Evolutionary conservation across 768 basidiomycete genomes (phyloP).

Genomic region (Macrolepiota dolichaula): DNA sequence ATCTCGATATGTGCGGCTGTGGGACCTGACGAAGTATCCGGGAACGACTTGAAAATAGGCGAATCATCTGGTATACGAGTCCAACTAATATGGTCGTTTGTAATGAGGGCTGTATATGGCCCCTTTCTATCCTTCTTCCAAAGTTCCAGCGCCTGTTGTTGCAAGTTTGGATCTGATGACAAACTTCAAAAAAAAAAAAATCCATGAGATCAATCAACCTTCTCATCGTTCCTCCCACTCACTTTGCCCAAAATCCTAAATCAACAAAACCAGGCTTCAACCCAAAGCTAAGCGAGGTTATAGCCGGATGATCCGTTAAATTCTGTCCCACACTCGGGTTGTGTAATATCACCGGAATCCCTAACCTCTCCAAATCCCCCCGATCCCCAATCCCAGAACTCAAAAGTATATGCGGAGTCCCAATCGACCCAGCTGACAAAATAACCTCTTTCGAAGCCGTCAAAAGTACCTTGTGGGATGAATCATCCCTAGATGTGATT

Average conservation of each 20-base stretch:
- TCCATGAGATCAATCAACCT: too few species aligned
- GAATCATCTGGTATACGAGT: conserved; percentile 1
- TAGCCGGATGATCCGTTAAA: conserved; percentile 61
- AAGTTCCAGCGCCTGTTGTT: conserved; percentile 5
- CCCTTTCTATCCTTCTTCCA: conserved; percentile 16
- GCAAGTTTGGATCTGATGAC: neutral
- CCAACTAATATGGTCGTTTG: conserved; percentile 1
- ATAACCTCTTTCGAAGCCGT: conserved; percentile 14
- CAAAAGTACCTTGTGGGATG: neutral
- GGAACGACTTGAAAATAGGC: neutral
- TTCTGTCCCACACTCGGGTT: conserved; percentile 74
- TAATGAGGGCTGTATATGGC: neutral
- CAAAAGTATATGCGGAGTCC: conserved; percentile 15
- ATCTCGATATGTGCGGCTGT: conserved; percentile 10
- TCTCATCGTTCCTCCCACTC: neutral
- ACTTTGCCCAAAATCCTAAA: conserved; percentile 5
- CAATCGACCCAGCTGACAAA: conserved; percentile 11
- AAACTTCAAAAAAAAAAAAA: too few species aligned
- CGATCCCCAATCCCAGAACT: conserved; percentile 14
- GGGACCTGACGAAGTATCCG: conserved; percentile 14
- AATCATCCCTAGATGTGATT: neutral
- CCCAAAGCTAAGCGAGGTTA: neutral
- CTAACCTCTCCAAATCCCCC: neutral
- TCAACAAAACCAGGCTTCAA: neutral
- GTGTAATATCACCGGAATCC: conserved; percentile 32